A percentile compares a stretch with the other conserved stretches of the same genome.
Conservation (phyloP, 208 protist species). For the Leishmania arabica region DNA sequence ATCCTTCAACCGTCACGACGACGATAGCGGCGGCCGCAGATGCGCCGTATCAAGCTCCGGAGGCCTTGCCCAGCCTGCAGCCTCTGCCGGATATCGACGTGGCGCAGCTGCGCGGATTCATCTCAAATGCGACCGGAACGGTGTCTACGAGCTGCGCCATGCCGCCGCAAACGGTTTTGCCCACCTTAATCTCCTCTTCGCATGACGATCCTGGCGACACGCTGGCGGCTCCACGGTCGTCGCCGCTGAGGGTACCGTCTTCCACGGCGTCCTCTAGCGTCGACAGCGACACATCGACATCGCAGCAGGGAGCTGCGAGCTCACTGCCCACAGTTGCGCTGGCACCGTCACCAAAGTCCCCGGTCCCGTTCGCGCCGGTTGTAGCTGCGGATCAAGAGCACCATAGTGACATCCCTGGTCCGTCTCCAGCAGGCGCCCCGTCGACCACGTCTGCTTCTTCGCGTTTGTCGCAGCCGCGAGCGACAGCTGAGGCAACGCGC, state of each 20-base stretch:
- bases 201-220: not conserved
- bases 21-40: not conserved
- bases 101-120: not conserved
- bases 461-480: not conserved
- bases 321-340: not conserved
- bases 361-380: not conserved
- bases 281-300: not conserved
- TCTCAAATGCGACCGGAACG: not conserved
- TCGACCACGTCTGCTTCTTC: not conserved
- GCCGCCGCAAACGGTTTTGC: not conserved
- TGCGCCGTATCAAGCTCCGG: not conserved
- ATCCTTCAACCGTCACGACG: not conserved
- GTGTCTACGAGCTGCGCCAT: not conserved
- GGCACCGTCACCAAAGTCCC: not conserved
- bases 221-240: not conserved
- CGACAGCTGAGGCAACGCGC: not conserved
- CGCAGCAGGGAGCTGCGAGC: not conserved
- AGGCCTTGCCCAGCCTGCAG: not conserved
- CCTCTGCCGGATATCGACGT: not conserved
- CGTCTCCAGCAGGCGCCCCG: not conserved
- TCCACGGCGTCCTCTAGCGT: not conserved
- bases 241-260: not conserved
- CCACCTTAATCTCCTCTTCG: not conserved
- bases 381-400: not conserved
- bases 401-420: not conserved